Conservation (phyloP, 2,329 filamentous ascomycete species). For the Botryotinia narcissicola region DNA sequence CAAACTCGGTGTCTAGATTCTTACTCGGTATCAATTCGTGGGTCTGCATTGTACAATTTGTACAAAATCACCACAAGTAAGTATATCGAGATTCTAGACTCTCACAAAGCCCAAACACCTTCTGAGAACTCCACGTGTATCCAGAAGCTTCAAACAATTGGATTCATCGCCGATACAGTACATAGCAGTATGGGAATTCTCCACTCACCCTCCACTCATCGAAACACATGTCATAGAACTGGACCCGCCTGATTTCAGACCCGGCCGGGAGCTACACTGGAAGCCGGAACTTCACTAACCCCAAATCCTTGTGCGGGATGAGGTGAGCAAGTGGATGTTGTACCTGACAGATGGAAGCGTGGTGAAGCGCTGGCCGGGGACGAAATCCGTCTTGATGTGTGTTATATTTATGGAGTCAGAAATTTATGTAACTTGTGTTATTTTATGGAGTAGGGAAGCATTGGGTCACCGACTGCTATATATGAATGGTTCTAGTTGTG, state of each 20-base stretch:
- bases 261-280: neutral
- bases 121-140: slow-evolving; percentile 5
- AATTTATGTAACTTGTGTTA: neutral
- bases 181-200: neutral
- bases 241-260: slow-evolving; percentile 11
- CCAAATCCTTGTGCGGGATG: neutral
- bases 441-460: neutral
- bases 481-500: neutral
- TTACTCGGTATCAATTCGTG: neutral
- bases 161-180: neutral
- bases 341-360: slow-evolving; percentile 15
- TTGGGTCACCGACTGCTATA: slow-evolving; percentile 4
- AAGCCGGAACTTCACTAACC: neutral
- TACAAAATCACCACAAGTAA: neutral
- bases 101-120: neutral
- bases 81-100: neutral
- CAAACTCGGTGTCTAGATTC: slow-evolving; percentile 4
- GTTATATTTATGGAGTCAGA: slow-evolving; percentile 11
- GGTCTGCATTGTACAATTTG: neutral
- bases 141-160: neutral
- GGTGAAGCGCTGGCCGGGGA: slow-evolving; percentile 13
- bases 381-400: slow-evolving; percentile 10
- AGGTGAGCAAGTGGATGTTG: slow-evolving; percentile 9
- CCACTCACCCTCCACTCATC: slow-evolving; percentile 4
- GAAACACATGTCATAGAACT: slow-evolving; percentile 4